Conservation (phyloP, 108 stramenopile genomes). For the Skeletonema grethae region DNA sequence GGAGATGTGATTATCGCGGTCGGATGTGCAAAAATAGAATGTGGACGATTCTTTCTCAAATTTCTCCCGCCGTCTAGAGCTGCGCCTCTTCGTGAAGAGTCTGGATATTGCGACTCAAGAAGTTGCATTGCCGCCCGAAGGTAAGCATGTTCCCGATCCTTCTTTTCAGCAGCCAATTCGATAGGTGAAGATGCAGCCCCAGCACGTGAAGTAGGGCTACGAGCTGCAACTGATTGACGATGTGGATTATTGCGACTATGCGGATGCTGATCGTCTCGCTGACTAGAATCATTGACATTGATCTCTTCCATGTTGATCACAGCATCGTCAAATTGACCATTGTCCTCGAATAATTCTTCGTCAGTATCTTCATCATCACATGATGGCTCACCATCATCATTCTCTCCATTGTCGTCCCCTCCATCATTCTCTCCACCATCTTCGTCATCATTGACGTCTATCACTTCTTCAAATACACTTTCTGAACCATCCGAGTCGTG, state of each 20-base stretch:
- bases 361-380: conserved; percentile 36
- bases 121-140: conserved; percentile 66
- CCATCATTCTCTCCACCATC: conserved; percentile 20
- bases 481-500: conserved; percentile 33
- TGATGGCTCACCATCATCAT: conserved; percentile 34
- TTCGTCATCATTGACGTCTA: conserved; percentile 23
- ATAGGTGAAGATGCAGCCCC: conserved; percentile 4
- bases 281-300: conserved; percentile 5
- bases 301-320: conserved; percentile 45
- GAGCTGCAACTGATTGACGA: conserved; percentile 13
- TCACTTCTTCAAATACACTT: conserved; percentile 38
- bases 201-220: conserved; percentile 9
- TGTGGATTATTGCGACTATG: conserved; percentile 35
- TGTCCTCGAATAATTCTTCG: conserved; percentile 11
- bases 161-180: conserved; percentile 15
- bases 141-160: conserved; percentile 56
- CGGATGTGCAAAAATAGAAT: conserved; percentile 17
- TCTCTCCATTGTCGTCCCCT: conserved; percentile 1
- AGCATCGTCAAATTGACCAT: conserved; percentile 45
- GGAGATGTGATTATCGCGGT: conserved; percentile 18
- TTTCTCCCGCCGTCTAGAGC: neutral
- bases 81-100: conserved; percentile 3
- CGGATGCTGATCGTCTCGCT: conserved; percentile 5
- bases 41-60: conserved; percentile 10
- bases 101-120: conserved; percentile 54